These are phyloP conservation scores for Termitomyces bulborhizus DNA, from an alignment of 768 basidiomycete genomes.

Conservation along the genomic window DNA sequence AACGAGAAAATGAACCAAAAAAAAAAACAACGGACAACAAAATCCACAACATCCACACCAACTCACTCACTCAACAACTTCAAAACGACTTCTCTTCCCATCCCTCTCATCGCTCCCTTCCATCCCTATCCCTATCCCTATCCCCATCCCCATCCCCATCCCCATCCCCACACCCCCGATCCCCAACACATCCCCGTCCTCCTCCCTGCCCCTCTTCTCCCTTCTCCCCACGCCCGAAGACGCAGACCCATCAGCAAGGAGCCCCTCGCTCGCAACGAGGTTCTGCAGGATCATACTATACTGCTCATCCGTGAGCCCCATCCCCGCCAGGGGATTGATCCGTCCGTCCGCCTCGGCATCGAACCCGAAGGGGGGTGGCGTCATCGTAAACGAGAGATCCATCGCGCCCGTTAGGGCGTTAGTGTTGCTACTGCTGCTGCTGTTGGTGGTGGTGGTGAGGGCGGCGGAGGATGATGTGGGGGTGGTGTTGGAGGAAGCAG, in stretches of 20 bases:
- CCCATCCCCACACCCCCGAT: neutral
- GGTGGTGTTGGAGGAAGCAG: slow-evolving; percentile 6
- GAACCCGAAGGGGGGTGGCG: slow-evolving; percentile 10
- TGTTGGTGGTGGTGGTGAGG: slow-evolving; percentile 1
- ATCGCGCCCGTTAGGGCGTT: slow-evolving; percentile 2
- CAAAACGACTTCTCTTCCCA: slow-evolving; percentile 3
- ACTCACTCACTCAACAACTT: neutral
- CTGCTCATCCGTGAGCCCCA: slow-evolving; percentile 87
- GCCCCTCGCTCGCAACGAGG: slow-evolving; percentile 59
- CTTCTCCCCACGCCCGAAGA: neutral
- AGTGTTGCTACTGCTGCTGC: slow-evolving; percentile 2
- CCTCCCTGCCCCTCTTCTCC: slow-evolving; percentile 1
- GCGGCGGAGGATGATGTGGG: neutral
- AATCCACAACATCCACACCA: neutral
- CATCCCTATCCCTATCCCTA: neutral
- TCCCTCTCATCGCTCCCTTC: neutral
- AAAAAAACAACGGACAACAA: neutral
- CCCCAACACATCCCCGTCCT: neutral
- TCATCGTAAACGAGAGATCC: slow-evolving; percentile 2
- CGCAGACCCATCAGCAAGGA: slow-evolving; percentile 23
- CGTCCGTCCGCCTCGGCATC: slow-evolving; percentile 45
- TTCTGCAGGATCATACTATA: slow-evolving; percentile 75
- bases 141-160: neutral
- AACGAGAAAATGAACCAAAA: neutral
- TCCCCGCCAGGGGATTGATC: slow-evolving; percentile 79